Evolutionary conservation across 768 basidiomycete species (phyloP).

Genomic region (Lentinula lateritia): DNA sequence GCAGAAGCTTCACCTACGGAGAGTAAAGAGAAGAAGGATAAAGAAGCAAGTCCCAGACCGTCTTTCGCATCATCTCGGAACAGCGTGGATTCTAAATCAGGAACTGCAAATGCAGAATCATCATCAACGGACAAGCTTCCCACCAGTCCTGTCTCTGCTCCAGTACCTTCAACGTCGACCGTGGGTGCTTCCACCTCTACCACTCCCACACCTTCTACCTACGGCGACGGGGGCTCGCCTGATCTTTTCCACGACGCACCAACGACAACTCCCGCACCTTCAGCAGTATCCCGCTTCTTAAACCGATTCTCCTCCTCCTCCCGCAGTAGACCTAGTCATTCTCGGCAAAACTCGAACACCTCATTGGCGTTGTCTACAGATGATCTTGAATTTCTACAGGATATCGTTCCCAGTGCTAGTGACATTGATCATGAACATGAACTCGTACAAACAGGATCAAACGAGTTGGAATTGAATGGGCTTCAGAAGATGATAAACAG

Average conservation of each 20-base stretch:
- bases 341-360: background rate
- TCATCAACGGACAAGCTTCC: constrained; percentile 7
- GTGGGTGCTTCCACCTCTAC: background rate
- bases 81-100: constrained; percentile 5
- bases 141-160: background rate
- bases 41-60: constrained; percentile 13
- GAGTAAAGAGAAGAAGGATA: constrained; percentile 11
- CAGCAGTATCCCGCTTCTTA: constrained; percentile 81
- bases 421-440: constrained; percentile 30
- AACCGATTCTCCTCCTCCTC: constrained; percentile 65
- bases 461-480: constrained; percentile 28
- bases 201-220: constrained; percentile 9
- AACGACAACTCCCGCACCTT: constrained; percentile 33
- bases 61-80: constrained; percentile 10
- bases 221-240: constrained; percentile 3
- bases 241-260: constrained; percentile 5
- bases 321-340: constrained; percentile 21
- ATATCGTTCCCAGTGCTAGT: constrained; percentile 52
- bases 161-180: background rate
- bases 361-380: constrained; percentile 71
- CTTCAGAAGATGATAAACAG: constrained; percentile 38
- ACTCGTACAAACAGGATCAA: background rate
- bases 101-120: background rate
- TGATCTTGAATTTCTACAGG: constrained; percentile 79
- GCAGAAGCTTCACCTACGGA: constrained; percentile 21